phyloP scores from a whole-genome alignment of 176 grass and related monocot genomes.

The Ananas comosus region DNA sequence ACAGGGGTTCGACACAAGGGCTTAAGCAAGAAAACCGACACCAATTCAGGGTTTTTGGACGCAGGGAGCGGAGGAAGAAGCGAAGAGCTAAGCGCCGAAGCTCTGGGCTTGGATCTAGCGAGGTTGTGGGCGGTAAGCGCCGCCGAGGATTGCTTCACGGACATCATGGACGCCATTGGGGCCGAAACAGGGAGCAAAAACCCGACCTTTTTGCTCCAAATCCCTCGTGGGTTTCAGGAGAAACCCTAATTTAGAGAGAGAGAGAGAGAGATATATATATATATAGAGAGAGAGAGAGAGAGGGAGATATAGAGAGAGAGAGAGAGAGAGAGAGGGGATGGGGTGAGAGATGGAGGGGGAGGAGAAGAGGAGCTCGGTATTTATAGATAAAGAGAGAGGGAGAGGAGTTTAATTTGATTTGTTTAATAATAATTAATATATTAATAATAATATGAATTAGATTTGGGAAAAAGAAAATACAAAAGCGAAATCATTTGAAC shows the following conservation, averaged over 20 bases:
- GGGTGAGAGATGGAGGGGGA: background rate
- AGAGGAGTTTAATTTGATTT: background rate
- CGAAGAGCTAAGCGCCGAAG: background rate
- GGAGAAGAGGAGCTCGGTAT: background rate
- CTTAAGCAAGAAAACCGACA: background rate
- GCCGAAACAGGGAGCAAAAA: no score
- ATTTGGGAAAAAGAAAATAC: no score
- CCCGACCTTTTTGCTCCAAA: no score
- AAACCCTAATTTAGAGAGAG: background rate
- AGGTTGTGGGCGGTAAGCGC: background rate
- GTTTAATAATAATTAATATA: no score
- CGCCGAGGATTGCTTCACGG: constrained; percentile 13
- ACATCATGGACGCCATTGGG: constrained; percentile 17
- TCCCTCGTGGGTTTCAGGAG: background rate
- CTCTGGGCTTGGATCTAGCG: background rate
- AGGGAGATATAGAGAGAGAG: no score
- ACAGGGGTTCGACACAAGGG: background rate
- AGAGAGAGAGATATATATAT: no score
- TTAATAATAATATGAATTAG: no score
- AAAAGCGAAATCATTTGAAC: no score
- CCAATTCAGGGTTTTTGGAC: background rate
- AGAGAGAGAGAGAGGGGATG: background rate
- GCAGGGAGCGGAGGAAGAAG: constrained; percentile 5
- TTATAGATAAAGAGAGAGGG: background rate
- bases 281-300: background rate